phyloP scores from a whole-genome alignment of 2,329 filamentous ascomycete species.

The Albophoma yamanashiensis region DNA sequence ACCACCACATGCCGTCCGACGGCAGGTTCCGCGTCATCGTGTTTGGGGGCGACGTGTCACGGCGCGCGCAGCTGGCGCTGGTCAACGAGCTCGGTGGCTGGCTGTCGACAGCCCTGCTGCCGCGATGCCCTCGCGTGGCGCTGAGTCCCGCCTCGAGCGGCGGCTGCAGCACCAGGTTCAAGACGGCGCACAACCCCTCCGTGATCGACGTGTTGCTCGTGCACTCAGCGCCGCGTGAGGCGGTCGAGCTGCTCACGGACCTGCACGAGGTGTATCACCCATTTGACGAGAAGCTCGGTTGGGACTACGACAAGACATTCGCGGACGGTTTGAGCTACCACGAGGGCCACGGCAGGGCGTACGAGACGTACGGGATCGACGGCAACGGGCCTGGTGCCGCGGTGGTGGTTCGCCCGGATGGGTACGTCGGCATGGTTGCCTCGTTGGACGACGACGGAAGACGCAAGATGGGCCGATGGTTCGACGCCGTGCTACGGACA shows the following conservation, averaged over 20 bases:
- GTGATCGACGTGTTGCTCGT: constrained; percentile 51
- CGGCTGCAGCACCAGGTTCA: neutral
- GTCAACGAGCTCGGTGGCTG: constrained; percentile 35
- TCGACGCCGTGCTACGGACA: constrained; percentile 3
- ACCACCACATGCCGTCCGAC: constrained; percentile 43
- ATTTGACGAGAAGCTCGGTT: constrained; percentile 34
- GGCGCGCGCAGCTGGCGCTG: constrained; percentile 27
- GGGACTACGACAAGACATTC: constrained; percentile 47
- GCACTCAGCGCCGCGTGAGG: constrained; percentile 39
- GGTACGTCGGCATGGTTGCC: constrained; percentile 44
- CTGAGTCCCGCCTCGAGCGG: constrained; percentile 8
- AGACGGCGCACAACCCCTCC: neutral
- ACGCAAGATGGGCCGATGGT: constrained; percentile 5
- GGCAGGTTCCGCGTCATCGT: constrained; percentile 49
- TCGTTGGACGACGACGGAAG: constrained; percentile 20
- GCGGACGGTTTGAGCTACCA: constrained; percentile 43
- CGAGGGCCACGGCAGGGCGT: constrained; percentile 37
- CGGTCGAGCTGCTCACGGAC: constrained; percentile 36
- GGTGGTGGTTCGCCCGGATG: constrained; percentile 54
- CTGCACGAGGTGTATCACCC: constrained; percentile 38
- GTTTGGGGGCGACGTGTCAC: constrained; percentile 48
- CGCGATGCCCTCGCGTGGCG: constrained; percentile 17
- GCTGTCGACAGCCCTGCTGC: constrained; percentile 31
- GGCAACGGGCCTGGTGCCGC: constrained; percentile 38
- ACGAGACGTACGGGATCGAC: constrained; percentile 49